A percentile compares a stretch with the other conserved stretches of the same genome.
These are phyloP conservation scores for Pisolithus sp. DNA, from an alignment of 768 basidiomycete genomes.

Conservation along the genomic window DNA sequence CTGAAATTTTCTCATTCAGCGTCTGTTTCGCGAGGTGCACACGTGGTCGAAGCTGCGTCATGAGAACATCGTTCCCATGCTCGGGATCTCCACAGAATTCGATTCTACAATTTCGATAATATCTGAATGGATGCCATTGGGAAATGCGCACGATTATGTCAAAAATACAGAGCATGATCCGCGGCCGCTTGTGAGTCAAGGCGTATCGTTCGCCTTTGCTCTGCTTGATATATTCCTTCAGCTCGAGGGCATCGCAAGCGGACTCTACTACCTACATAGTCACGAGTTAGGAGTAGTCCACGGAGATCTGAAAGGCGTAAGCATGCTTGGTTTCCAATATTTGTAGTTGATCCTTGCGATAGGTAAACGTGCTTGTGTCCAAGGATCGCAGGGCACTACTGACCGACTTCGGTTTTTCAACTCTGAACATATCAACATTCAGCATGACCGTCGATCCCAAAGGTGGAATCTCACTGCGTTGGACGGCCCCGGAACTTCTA, in stretches of 20 bases:
- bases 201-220: no score
- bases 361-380: neutral
- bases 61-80: neutral
- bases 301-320: neutral
- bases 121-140: no score
- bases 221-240: no score
- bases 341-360: neutral
- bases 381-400: neutral
- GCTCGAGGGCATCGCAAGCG: no score
- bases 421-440: neutral
- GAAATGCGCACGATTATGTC: no score
- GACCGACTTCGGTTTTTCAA: neutral
- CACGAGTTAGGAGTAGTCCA: no score
- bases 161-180: no score
- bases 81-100: neutral
- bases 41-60: no score
- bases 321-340: neutral
- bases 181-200: no score
- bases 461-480: neutral
- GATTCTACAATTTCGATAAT: no score
- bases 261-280: no score
- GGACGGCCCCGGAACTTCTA: neutral
- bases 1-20: neutral
- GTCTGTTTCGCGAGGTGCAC: neutral
- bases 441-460: neutral